Evolutionary conservation across 768 basidiomycete genomes (phyloP), one percentile per base, ranked within the genome.

Genomic region (Kwoniella heveanensis): DNA sequence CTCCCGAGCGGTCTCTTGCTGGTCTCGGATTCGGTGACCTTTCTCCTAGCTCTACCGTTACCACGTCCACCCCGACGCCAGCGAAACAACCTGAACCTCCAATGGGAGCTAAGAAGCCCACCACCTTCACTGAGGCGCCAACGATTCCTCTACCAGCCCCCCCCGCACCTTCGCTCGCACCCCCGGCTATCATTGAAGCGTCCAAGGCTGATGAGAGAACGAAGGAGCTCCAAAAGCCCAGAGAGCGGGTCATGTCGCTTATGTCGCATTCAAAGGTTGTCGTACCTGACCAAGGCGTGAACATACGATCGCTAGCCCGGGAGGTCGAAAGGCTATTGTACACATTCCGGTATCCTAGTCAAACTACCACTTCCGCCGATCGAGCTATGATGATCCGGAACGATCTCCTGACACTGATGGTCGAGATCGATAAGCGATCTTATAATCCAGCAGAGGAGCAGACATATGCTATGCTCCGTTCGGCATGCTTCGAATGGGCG

Each of bases 141-240:
- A 60, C 50, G n/a, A 68, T 74, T 15, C 70, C 73, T 17, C 44
- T 74, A 13, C 73, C 73, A 51, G 65, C 70, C 44, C 51, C 51
- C 0, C 58, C 64, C 1, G 48, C 13, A 3, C 36, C 47, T 7
- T 26, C 39, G 9, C 56, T 61, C 1, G 58, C 61, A 2, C 53
- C 62, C 10, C 50, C 59, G 15, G 62, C 59, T 22, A 19, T 57
- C 21, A 60, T 61, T 30, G 70, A 82, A 75, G 64, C 81, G 79
- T 67, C 85, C 83, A 51, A 77, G 76, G 90, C 82, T 21, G 77
- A 74, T 13, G 81, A 79, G 13, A 83, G 83, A 51, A 76, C 62
- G 13, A 91, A 90, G 22, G 83, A 82, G 73, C 92, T 94, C 79
- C 93, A 91, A 69, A 93, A 86, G 15, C 91, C 92, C 37, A 96